A percentile compares a stretch with the other conserved stretches of the same genome.
These are phyloP conservation scores for Hanseniaspora valbyensis DNA, from an alignment of 805 yeast species.

Conservation along the genomic window DNA sequence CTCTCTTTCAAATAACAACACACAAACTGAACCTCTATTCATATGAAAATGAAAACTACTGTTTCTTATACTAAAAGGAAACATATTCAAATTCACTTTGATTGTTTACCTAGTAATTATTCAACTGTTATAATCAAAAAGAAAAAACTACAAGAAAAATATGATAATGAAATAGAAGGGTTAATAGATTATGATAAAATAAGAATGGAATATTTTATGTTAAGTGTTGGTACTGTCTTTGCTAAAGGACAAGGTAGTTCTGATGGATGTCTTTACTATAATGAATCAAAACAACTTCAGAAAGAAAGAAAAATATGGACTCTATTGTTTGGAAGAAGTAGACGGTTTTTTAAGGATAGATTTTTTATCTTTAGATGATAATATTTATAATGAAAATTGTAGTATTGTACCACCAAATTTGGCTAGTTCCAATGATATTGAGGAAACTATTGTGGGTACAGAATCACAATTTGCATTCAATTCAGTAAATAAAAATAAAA, in stretches of 20 bases:
- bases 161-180: neutral
- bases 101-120: conserved; percentile 4
- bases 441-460: neutral
- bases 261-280: conserved; percentile 15
- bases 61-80: conserved; percentile 2
- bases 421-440: neutral
- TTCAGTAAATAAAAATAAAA: neutral
- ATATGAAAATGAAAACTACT: neutral
- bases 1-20: neutral
- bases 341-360: conserved; percentile 16
- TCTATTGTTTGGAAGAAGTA: conserved; percentile 15
- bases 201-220: conserved; percentile 9
- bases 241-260: conserved; percentile 13
- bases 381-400: neutral
- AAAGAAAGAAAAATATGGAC: conserved; percentile 8
- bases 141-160: neutral
- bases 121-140: conserved; percentile 6
- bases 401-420: neutral
- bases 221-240: conserved; percentile 16
- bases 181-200: neutral
- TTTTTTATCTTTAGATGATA: conserved; percentile 6
- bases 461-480: conserved; percentile 1
- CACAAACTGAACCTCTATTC: no score
- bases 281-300: conserved; percentile 4
- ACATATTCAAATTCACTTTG: conserved; percentile 10